Evolutionary conservation across 192 early-diverging fungal species (phyloP), one percentile per base, ranked within the genome.

Genomic region (Rhizophlyctis rosea): DNA sequence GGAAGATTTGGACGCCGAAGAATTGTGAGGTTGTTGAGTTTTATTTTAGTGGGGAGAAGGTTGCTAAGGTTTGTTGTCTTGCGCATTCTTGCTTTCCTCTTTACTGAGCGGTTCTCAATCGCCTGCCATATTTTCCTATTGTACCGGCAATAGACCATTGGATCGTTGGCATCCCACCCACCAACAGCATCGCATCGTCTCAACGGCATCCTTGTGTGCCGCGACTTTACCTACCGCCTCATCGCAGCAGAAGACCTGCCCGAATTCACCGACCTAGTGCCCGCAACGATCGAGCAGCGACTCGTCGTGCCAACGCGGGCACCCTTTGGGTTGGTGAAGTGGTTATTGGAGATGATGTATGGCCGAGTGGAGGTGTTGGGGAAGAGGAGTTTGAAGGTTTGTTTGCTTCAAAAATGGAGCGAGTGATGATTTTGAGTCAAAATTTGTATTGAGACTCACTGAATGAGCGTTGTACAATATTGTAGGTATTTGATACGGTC

Each of bases 281-380:
- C 88, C 0, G 86, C 90, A 11, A 80, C 84, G 1, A 70, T 98
- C 2, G 72, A 88, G 49, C 94, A 97, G 74, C 78, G 88, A 59
- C 88, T 88, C 36, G 73, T 76, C 9, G 81, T 99, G 11, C 81
- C 88, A 0, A 90, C 86, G 55, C 79, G 84, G 39, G 91, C 89
- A 13, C 76, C 90, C 0, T 85, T 91, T 47, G 78, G 83, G 2
- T 66, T 99, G 49, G 80, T 99, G 21, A 84, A 82, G 59, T 92
- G 90, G 82, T 92, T 97, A 74, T 75, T 99, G 21, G 91, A 90
- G 67, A 89, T 89, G 67, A 95, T 98, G 92, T 99, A 91, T 87
- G 96, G 93, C 47, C 65, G 70, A 23, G 67, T 91, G 4, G 62
- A 76, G 56, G 57, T 61, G 48, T 56, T 61, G 25, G 61, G 55